Conservation (phyloP, 495 filamentous ascomycete genomes). For the Aspergillus kassunensis region DNA sequence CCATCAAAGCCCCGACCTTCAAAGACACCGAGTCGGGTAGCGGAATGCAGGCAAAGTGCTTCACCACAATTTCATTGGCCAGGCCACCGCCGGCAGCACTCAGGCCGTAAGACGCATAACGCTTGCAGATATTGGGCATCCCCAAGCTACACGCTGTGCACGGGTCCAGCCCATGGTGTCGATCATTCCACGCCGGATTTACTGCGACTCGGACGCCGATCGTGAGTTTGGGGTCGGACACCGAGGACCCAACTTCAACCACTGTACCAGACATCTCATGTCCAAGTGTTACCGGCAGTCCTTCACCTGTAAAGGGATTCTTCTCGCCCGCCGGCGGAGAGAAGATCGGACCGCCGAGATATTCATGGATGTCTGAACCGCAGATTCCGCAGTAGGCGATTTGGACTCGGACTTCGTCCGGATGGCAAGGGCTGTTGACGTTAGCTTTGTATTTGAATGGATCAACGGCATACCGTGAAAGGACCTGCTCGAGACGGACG, state of each 20-base stretch:
- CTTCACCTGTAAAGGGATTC: background rate
- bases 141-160: background rate
- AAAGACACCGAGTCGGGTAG: slow-evolving; percentile 20
- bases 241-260: background rate
- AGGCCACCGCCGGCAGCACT: background rate
- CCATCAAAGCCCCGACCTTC: slow-evolving; percentile 45
- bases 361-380: slow-evolving; percentile 5
- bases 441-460: too few species aligned
- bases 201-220: background rate
- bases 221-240: background rate
- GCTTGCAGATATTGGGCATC: background rate
- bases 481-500: too few species aligned
- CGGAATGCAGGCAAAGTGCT: background rate
- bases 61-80: background rate
- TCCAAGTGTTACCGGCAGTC: background rate
- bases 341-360: slow-evolving; percentile 2
- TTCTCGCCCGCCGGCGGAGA: background rate
- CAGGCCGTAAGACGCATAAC: background rate
- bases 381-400: slow-evolving; percentile 3
- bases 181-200: background rate
- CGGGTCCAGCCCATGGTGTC: background rate
- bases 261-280: slow-evolving; percentile 2
- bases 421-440: background rate
- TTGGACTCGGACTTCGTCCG: background rate
- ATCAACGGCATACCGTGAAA: too few species aligned